These are phyloP conservation scores for Aspergillus oerlinghausenensis DNA, from an alignment of 2,329 filamentous ascomycete species.

Conservation along the genomic window DNA sequence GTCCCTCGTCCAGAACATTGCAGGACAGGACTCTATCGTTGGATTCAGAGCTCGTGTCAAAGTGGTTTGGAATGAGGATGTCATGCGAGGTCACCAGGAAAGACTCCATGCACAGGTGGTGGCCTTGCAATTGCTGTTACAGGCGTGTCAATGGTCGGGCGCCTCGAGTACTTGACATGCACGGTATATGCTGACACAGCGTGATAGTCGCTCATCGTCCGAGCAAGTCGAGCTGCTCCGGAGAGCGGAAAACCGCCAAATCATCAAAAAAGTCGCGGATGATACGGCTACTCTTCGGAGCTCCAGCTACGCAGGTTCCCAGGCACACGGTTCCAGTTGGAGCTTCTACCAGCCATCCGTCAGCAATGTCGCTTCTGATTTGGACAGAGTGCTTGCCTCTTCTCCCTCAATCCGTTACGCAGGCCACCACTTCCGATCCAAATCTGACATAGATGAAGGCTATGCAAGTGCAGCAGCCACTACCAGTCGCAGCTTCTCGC, in stretches of 20 bases:
- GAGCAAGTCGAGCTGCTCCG: constrained; percentile 34
- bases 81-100: constrained; percentile 33
- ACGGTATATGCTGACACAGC: not conserved
- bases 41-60: constrained; percentile 24
- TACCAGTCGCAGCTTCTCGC: constrained; percentile 11
- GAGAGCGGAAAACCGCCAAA: constrained; percentile 27
- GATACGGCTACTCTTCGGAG: constrained; percentile 34
- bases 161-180: not conserved
- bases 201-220: constrained; percentile 26
- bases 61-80: constrained; percentile 35
- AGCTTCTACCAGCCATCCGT: constrained; percentile 22
- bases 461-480: constrained; percentile 21
- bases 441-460: constrained; percentile 22
- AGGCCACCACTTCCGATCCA: constrained; percentile 10
- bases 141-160: constrained; percentile 36
- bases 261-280: constrained; percentile 34
- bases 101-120: constrained; percentile 33
- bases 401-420: constrained; percentile 23
- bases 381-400: constrained; percentile 25
- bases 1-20: constrained; percentile 22
- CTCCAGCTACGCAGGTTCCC: constrained; percentile 23
- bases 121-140: constrained; percentile 35
- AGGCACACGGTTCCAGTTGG: constrained; percentile 22
- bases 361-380: constrained; percentile 29
- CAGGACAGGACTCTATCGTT: constrained; percentile 14